A percentile compares a stretch with the other conserved stretches of the same genome.
Conservation (phyloP, 768 basidiomycete species). For the Termitomyces sp. region DNA sequence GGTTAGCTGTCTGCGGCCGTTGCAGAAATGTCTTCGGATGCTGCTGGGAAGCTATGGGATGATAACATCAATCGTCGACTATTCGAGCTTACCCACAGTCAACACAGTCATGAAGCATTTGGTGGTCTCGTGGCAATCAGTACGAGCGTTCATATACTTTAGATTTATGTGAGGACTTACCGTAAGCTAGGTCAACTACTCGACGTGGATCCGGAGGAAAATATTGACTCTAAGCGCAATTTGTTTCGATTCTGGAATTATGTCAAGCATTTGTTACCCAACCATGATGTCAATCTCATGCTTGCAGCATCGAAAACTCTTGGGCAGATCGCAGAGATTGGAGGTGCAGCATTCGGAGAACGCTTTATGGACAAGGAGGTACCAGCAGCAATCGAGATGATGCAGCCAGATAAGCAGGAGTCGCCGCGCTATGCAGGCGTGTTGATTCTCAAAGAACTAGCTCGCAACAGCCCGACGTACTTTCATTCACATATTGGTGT, state of each 20-base stretch:
- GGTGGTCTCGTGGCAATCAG: conserved; percentile 89
- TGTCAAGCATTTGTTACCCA: conserved; percentile 87
- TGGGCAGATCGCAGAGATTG: conserved; percentile 80
- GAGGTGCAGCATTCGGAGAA: conserved; percentile 80
- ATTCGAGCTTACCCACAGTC: conserved; percentile 81
- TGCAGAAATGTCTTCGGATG: conserved; percentile 78
- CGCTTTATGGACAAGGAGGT: conserved; percentile 89
- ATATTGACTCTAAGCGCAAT: conserved; percentile 72
- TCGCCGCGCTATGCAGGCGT: conserved; percentile 90
- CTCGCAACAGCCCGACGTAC: conserved; percentile 79
- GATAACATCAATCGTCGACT: conserved; percentile 75
- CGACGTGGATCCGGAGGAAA: conserved; percentile 72
- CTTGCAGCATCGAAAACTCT: conserved; percentile 89
- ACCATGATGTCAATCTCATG: conserved; percentile 91
- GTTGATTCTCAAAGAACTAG: conserved; percentile 89
- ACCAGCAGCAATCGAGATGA: conserved; percentile 72
- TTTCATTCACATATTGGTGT: conserved; percentile 85
- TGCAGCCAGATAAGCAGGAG: conserved; percentile 78
- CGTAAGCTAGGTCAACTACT: conserved; percentile 58
- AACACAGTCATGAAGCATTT: conserved; percentile 71
- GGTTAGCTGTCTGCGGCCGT: conserved; percentile 65
- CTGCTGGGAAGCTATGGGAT: conserved; percentile 79
- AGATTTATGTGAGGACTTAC: conserved; percentile 1
- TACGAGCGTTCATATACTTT: conserved; percentile 25
- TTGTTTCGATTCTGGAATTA: conserved; percentile 89